Conservation (phyloP, 2,329 filamentous ascomycete species). For the Cyphellophora attinorum region DNA sequence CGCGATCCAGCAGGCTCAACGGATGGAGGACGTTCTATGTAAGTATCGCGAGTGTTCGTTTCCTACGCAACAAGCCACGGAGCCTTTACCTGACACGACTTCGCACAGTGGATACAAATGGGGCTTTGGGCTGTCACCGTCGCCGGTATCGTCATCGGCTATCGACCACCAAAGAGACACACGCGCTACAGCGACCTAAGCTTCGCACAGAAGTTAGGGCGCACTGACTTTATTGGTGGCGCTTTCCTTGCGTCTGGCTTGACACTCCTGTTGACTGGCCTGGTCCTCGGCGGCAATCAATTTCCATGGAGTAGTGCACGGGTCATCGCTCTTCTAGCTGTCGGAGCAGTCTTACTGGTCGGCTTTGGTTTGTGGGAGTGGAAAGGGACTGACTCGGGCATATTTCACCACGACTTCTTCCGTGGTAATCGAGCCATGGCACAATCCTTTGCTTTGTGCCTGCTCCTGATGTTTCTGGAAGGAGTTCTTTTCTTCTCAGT, state of each 20-base stretch:
- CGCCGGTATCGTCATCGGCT: constrained; percentile 12
- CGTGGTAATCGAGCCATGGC: constrained; percentile 8
- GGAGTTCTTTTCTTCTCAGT: constrained; percentile 15
- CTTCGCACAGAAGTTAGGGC: constrained; percentile 13
- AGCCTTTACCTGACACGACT: background rate
- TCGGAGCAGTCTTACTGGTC: constrained; percentile 12
- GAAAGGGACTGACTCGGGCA: constrained; percentile 12
- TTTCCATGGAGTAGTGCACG: constrained; percentile 13
- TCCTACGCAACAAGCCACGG: no score
- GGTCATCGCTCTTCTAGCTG: constrained; percentile 7
- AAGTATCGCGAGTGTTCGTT: no score
- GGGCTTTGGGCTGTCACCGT: constrained; percentile 14
- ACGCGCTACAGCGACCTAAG: constrained; percentile 13
- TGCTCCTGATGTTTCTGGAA: constrained; percentile 14
- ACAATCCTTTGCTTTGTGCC: constrained; percentile 13
- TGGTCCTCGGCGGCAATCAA: constrained; percentile 13
- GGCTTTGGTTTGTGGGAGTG: constrained; percentile 14
- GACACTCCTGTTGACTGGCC: constrained; percentile 11
- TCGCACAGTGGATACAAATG: constrained; percentile 13
- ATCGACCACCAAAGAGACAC: constrained; percentile 14
- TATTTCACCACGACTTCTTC: constrained; percentile 15
- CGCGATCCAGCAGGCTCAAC: constrained; percentile 4
- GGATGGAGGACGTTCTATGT: constrained; percentile 17
- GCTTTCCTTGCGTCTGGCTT: constrained; percentile 10
- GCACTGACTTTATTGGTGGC: constrained; percentile 11